Conservation (phyloP, 176 grass and related monocot species). For the Cenchrus fungigraminus region DNA sequence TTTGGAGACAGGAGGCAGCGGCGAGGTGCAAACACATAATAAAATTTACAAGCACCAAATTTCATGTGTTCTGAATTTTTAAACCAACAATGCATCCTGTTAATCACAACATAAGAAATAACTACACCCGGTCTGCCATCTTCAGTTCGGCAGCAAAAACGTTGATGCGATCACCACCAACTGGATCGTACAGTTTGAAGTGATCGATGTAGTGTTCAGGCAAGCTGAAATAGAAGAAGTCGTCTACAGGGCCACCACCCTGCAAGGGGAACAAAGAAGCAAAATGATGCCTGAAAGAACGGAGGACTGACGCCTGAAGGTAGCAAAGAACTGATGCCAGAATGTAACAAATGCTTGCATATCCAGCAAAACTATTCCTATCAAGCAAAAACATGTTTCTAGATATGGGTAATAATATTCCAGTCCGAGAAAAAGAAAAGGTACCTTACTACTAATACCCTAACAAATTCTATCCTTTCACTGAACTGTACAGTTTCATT, state of each 20-base stretch:
- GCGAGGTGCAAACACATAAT: no score
- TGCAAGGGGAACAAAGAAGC: slow-evolving; percentile 24
- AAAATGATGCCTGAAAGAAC: background rate
- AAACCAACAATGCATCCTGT: no score
- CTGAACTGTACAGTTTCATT: background rate
- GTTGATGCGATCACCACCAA: slow-evolving; percentile 84
- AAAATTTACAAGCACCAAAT: no score
- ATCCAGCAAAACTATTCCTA: background rate
- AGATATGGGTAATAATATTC: background rate
- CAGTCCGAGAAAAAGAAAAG: background rate
- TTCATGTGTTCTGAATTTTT: no score
- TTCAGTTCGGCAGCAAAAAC: slow-evolving; percentile 83
- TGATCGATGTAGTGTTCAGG: slow-evolving; percentile 80
- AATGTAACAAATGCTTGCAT: background rate
- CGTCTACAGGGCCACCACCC: slow-evolving; percentile 82
- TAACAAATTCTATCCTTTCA: background rate
- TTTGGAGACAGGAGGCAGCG: no score
- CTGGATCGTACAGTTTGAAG: slow-evolving; percentile 68
- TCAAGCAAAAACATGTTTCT: background rate
- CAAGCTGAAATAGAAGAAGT: slow-evolving; percentile 61
- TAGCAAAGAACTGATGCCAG: background rate
- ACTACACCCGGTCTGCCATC: slow-evolving; percentile 60
- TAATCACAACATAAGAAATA: no score
- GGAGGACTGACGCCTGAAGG: background rate
- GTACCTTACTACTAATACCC: background rate